phyloP scores from a whole-genome alignment of 1,284 basidiomycete species.

The Apiotrichum gamsii region DNA sequence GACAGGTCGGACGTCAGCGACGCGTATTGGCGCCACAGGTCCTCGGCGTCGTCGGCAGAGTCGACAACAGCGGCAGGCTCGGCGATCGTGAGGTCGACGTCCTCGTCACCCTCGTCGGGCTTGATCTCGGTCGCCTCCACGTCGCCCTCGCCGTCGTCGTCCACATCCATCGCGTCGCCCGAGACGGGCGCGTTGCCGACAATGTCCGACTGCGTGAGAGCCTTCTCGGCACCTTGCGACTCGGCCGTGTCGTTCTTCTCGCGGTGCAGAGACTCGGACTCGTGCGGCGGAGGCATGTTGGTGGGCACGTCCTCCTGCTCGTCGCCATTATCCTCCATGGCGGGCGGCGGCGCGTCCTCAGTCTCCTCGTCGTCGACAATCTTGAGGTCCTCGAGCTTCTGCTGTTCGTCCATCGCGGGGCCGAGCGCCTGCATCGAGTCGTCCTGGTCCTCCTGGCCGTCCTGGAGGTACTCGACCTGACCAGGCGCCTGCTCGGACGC shows the following conservation, averaged over 20 bases:
- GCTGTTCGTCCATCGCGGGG: constrained; percentile 70
- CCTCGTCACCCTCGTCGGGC: constrained; percentile 33
- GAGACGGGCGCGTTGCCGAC: constrained; percentile 19
- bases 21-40: constrained; percentile 85
- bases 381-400: constrained; percentile 72
- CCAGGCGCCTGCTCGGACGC: constrained; percentile 53
- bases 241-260: constrained; percentile 20
- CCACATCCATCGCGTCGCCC: constrained; percentile 35
- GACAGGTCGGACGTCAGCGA: constrained; percentile 86
- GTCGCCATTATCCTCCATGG: constrained; percentile 21
- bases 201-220: constrained; percentile 45
- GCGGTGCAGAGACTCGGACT: constrained; percentile 18
- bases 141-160: constrained; percentile 38
- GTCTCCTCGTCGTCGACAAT: constrained; percentile 57
- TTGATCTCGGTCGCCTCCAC: constrained; percentile 30
- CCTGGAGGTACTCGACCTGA: constrained; percentile 74
- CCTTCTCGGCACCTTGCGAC: constrained; percentile 39
- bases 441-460: constrained; percentile 60
- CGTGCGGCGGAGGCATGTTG: constrained; percentile 2
- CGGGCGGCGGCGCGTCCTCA: constrained; percentile 5
- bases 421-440: constrained; percentile 85
- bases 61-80: constrained; percentile 26
- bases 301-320: constrained; percentile 1
- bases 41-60: constrained; percentile 51
- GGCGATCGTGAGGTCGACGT: constrained; percentile 60